Evolutionary conservation across 2,329 filamentous ascomycete species (phyloP).

Genomic region (Didymella glomerata): DNA sequence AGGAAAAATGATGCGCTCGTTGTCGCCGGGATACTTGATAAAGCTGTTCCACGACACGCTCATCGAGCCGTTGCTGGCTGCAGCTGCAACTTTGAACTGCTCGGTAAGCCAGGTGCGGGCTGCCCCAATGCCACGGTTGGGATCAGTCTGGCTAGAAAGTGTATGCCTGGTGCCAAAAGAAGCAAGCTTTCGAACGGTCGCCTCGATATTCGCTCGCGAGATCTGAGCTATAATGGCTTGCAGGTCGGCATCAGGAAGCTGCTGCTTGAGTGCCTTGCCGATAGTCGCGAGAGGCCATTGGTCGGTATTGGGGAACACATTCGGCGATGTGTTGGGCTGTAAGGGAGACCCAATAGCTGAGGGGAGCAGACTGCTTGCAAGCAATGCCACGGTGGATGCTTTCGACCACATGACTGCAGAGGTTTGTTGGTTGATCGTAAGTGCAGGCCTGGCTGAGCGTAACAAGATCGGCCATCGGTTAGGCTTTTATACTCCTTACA

Average conservation of each 20-base stretch:
- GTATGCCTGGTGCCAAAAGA: conserved; percentile 65
- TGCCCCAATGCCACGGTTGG: conserved; percentile 61
- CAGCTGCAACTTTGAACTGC: conserved; percentile 57
- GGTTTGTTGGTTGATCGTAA: background rate
- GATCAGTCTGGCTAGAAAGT: conserved; percentile 59
- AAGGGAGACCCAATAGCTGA: conserved; percentile 23
- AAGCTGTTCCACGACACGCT: conserved; percentile 60
- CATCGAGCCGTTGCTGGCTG: conserved; percentile 57
- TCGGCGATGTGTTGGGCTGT: conserved; percentile 25
- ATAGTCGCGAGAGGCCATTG: conserved; percentile 51
- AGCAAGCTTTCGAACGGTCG: conserved; percentile 60
- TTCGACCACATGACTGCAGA: conserved; percentile 24
- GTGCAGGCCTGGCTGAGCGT: background rate
- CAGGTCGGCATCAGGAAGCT: conserved; percentile 51
- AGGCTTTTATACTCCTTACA: conserved; percentile 4
- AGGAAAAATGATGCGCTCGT: conserved; percentile 55
- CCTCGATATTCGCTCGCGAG: conserved; percentile 55
- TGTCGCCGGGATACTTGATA: conserved; percentile 54
- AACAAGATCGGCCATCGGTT: background rate
- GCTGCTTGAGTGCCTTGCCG: conserved; percentile 44
- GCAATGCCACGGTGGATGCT: conserved; percentile 10
- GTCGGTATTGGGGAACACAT: conserved; percentile 24
- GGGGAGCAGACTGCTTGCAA: conserved; percentile 17
- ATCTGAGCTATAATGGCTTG: conserved; percentile 49
- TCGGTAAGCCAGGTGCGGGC: conserved; percentile 62